Base-by-base conservation (phyloP, 805 yeast genomes). In the Ascoidea asiatica region DNA sequence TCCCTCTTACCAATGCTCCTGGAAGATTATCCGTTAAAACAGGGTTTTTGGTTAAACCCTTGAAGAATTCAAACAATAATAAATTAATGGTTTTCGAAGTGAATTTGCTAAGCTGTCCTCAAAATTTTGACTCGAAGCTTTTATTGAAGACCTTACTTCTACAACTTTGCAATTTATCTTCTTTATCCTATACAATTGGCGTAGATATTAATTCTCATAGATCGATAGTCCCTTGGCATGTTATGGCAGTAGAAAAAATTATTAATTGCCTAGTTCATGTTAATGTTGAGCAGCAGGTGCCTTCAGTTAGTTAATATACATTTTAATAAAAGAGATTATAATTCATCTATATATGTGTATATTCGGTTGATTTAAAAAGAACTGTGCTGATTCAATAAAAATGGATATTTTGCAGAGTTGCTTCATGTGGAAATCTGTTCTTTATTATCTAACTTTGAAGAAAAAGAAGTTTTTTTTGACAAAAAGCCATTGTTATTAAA, bases 101-200 rank as follows among this genome's bases (percentile, higher is more conserved):
- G 5, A 81, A 77, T 50, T 62, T 84, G 29, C 60, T 84, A 50
- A 82, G 88, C 55, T 83, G 90, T 53, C 86, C 88, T 17, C 74
- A 77, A 37, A 76, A 77, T 38, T 74, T 83, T 59, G 70, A 75
- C 45, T 66, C 77, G 1, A 67, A 67, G 18, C 70, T 67, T 5
- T 59, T 83, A 21, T 63, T 84, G 66, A 73, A 69, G 48, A 67
- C 69, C 13, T 55, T 83, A 2, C 60, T 84, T 49, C 59, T 62
- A 20, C 90, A 84, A 48, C 80, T 74, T 62, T 70, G 80, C 53
- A 75, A 76, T 46, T 55, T 82, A 41, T 70, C 77, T 1, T 60
- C 62, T 1, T 46, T 60, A 48, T 52, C 60, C 49, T 43, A 62
- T 7, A 20, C 47, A 21, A 13, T 44, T 53, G 70, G 70, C 20